Percentiles rank a stretch among this genome's conserved stretches.
Evolutionary conservation across 139 green algal genomes (phyloP).

Genomic region (Chlorella sp.): DNA sequence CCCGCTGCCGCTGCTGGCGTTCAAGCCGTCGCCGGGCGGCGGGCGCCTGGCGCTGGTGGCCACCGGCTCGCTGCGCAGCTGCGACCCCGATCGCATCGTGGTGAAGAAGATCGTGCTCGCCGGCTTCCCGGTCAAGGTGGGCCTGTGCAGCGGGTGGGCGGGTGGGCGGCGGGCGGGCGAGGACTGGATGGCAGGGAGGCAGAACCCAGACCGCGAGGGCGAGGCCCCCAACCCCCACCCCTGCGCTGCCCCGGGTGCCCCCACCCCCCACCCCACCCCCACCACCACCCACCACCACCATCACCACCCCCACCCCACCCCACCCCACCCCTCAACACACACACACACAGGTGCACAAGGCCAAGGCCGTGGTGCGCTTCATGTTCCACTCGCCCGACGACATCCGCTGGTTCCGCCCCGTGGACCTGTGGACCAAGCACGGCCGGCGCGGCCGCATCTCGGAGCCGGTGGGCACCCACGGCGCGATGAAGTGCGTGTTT

Average conservation of each 20-base stretch:
- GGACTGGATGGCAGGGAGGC: no score
- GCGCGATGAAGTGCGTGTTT: constrained; percentile 95
- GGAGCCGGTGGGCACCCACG: constrained; percentile 93
- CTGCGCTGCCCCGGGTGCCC: no score
- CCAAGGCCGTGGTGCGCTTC: constrained; percentile 85
- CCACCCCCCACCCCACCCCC: no score
- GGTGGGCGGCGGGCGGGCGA: no score
- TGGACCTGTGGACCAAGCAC: constrained; percentile 94
- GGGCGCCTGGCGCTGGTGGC: constrained; percentile 15
- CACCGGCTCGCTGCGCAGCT: constrained; percentile 64
- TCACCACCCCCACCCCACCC: no score
- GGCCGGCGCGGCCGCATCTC: constrained; percentile 90
- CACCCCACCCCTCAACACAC: no score
- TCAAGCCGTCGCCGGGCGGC: constrained; percentile 61
- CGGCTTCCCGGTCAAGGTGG: constrained; percentile 82
- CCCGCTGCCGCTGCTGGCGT: constrained; percentile 87
- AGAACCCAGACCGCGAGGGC: no score
- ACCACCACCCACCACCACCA: no score
- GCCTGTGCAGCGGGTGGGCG: neutral
- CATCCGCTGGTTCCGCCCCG: constrained; percentile 89
- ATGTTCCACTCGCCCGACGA: constrained; percentile 98
- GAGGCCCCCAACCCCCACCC: no score
- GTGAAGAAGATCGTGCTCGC: constrained; percentile 91
- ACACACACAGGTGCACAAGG: constrained; percentile 78
- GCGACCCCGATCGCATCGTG: constrained; percentile 86